These are phyloP conservation scores for Ananas comosus DNA, from an alignment of 176 grass and related monocot species.

Conservation along the genomic window DNA sequence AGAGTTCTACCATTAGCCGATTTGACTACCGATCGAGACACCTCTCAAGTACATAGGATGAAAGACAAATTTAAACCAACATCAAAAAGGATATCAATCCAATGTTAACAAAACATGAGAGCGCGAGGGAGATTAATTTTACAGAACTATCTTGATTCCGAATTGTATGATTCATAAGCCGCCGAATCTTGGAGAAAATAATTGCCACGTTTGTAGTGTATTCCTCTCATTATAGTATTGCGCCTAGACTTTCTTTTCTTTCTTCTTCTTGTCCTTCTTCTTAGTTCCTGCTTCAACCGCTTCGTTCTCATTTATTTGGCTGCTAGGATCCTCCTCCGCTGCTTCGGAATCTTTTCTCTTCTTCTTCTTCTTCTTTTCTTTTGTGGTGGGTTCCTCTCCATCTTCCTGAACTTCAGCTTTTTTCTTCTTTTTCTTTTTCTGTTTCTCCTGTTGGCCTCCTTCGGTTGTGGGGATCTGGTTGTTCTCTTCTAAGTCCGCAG, in stretches of 20 bases:
- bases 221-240: background rate
- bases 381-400: slow-evolving; percentile 12
- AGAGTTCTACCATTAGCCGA: no score
- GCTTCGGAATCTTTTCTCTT: slow-evolving; percentile 42
- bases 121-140: no score
- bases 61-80: no score
- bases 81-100: no score
- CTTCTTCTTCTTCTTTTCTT: slow-evolving; percentile 69
- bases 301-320: slow-evolving; percentile 7
- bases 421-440: slow-evolving; percentile 46
- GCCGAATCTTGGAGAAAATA: background rate
- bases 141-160: background rate
- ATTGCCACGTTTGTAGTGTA: background rate
- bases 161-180: background rate
- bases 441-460: slow-evolving; percentile 23
- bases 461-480: slow-evolving; percentile 6
- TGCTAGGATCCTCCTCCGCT: slow-evolving; percentile 1
- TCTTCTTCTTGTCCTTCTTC: slow-evolving; percentile 15
- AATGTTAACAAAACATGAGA: no score
- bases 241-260: background rate
- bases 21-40: no score
- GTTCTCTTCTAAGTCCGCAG: background rate
- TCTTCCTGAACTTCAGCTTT: background rate
- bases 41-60: no score
- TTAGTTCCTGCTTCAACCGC: background rate